These are phyloP conservation scores for Trypanosoma boissoni DNA, from an alignment of 208 protist species.

Conservation along the genomic window DNA sequence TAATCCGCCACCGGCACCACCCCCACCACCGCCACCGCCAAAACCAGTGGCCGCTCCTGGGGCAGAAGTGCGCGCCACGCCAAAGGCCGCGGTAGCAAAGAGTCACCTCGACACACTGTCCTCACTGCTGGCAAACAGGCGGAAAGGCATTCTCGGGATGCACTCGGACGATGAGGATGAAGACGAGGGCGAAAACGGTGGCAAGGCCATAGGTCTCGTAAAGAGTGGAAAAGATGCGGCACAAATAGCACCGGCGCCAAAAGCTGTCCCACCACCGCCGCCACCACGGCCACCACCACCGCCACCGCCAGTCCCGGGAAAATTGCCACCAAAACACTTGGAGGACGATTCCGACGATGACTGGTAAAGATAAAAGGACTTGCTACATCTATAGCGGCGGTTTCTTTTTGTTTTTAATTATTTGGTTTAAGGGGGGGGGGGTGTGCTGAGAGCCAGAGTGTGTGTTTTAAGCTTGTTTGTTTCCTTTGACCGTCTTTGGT, in stretches of 20 bases:
- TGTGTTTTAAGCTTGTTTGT: too few species aligned
- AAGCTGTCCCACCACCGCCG: not conserved
- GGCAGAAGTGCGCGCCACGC: constrained; percentile 7
- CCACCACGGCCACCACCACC: constrained; percentile 8
- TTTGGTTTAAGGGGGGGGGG: too few species aligned
- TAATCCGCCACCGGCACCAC: constrained; percentile 13
- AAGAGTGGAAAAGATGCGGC: constrained; percentile 4
- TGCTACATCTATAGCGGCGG: not conserved
- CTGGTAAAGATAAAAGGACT: constrained; percentile 14
- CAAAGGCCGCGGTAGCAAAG: constrained; percentile 10
- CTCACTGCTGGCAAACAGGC: constrained; percentile 29
- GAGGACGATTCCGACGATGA: constrained; percentile 27
- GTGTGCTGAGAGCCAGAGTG: too few species aligned
- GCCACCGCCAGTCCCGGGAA: constrained; percentile 19
- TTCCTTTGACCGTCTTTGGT: too few species aligned
- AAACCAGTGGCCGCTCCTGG: constrained; percentile 8
- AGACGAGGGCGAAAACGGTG: not conserved
- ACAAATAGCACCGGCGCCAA: not conserved
- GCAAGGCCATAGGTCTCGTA: not conserved
- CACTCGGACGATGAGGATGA: constrained; percentile 40
- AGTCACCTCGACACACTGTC: constrained; percentile 27
- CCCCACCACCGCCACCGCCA: constrained; percentile 21
- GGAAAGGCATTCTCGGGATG: constrained; percentile 31
- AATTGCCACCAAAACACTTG: constrained; percentile 13
- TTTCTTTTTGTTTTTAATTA: not conserved